A percentile compares a stretch with the other conserved stretches of the same genome.
Conservation (phyloP, 345 rosid genomes). For the Gossypium longicalyx region DNA sequence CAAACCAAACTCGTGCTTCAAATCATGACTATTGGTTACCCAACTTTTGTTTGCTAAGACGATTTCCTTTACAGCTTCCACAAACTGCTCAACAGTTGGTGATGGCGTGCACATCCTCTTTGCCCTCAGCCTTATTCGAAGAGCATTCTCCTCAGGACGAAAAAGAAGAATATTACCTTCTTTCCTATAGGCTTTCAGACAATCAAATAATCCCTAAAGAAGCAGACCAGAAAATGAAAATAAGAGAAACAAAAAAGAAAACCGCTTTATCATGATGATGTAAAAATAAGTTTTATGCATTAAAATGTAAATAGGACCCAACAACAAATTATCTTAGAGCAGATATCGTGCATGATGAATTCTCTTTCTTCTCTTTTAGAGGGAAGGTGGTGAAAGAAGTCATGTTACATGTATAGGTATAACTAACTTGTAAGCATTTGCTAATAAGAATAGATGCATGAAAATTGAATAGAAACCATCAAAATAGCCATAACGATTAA, state of each 20-base stretch:
- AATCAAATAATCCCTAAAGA: constrained; percentile 89
- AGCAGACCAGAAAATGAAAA: background rate
- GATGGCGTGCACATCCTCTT: constrained; percentile 97
- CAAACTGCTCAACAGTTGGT: constrained; percentile 77
- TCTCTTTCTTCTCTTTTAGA: background rate
- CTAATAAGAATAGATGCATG: background rate
- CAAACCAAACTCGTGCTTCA: background rate
- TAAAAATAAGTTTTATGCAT: background rate
- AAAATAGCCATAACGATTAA: background rate
- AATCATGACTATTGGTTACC: constrained; percentile 39
- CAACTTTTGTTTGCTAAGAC: constrained; percentile 92
- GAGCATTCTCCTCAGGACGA: constrained; percentile 89
- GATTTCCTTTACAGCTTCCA: constrained; percentile 76
- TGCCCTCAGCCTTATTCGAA: constrained; percentile 75
- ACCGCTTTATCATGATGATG: background rate
- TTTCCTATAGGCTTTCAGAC: constrained; percentile 85
- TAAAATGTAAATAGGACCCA: background rate
- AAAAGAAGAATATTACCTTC: constrained; percentile 65
- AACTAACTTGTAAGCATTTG: background rate
- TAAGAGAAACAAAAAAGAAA: background rate
- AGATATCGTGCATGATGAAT: background rate
- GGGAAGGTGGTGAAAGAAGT: background rate
- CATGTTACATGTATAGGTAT: background rate
- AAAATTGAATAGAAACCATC: background rate
- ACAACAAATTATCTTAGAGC: background rate